These are phyloP conservation scores for Diaporthe capsici DNA, from an alignment of 2,329 filamentous ascomycete species.

Conservation along the genomic window DNA sequence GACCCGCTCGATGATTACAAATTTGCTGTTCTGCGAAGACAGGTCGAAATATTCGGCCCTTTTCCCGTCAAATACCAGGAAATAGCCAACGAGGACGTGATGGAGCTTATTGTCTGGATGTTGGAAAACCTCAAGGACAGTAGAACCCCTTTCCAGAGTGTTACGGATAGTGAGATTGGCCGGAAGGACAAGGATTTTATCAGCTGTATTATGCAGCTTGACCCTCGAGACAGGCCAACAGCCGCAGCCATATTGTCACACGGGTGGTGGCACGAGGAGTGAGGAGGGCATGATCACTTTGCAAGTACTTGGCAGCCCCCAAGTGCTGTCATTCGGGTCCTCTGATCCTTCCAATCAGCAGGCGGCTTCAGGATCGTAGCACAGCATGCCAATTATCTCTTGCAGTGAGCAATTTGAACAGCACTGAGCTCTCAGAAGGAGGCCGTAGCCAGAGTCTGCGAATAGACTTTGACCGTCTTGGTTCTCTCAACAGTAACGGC, in stretches of 20 bases:
- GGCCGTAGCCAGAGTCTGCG: no score
- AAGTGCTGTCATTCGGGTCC: no score
- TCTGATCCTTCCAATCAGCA: no score
- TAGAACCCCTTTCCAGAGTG: conserved; percentile 2
- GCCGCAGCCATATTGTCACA: conserved; percentile 13
- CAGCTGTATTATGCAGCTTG: background rate
- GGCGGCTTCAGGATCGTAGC: no score
- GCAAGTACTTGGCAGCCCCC: no score
- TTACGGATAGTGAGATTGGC: background rate
- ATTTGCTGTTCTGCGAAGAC: background rate
- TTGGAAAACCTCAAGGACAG: background rate
- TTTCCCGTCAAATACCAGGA: conserved; percentile 5
- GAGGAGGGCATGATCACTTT: background rate
- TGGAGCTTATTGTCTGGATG: conserved; percentile 14
- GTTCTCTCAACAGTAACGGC: no score
- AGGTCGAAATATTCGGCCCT: conserved; percentile 11
- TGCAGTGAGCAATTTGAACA: no score
- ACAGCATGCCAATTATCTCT: no score
- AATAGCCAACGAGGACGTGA: background rate
- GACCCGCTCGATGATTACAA: conserved; percentile 10
- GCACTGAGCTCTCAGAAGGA: no score
- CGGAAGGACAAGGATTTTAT: conserved; percentile 1
- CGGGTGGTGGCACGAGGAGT: background rate
- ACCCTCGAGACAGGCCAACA: conserved; percentile 7
- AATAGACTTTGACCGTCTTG: no score